A percentile compares a stretch with the other conserved stretches of the same genome.
Conservation (phyloP, 108 stramenopile genomes). For the Bacterosira constricta region DNA sequence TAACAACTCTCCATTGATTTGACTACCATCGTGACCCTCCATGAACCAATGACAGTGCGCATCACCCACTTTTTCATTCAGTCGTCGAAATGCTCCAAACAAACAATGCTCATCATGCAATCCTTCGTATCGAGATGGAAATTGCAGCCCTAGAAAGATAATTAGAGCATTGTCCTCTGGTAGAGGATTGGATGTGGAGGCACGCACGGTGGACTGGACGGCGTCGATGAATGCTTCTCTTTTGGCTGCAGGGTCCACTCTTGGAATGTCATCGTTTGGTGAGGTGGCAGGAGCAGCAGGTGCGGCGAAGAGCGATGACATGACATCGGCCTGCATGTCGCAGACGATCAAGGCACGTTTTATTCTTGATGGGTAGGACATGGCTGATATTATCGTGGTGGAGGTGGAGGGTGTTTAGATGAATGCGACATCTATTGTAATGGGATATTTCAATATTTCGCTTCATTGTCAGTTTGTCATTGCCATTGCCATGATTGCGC, state of each 20-base stretch:
- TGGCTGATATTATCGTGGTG: no score
- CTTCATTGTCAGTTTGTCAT: no score
- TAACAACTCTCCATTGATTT: conserved; percentile 23
- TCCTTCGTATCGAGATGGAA: conserved; percentile 25
- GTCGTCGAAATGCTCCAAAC: conserved; percentile 37
- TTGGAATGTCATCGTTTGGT: not conserved
- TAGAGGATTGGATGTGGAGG: conserved; percentile 3
- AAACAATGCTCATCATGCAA: conserved; percentile 37
- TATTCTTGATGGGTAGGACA: conserved; percentile 7
- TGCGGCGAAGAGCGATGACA: conserved; percentile 5
- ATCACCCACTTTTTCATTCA: conserved; percentile 38
- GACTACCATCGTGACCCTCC: conserved; percentile 29
- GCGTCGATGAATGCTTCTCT: conserved; percentile 2
- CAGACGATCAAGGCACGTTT: conserved; percentile 15
- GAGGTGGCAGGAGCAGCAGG: no score
- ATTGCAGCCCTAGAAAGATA: conserved; percentile 25
- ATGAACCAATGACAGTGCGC: conserved; percentile 43
- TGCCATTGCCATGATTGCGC: no score
- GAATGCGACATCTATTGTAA: no score
- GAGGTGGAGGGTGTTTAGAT: no score
- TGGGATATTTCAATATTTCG: no score
- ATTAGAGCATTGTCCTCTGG: conserved; percentile 6
- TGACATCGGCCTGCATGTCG: conserved; percentile 20
- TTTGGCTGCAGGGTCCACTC: not conserved
- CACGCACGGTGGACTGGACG: not conserved